A percentile compares a stretch with the other conserved stretches of the same genome.
phyloP scores from a whole-genome alignment of 257 asterid species.

The Anisodus acutangulus region DNA sequence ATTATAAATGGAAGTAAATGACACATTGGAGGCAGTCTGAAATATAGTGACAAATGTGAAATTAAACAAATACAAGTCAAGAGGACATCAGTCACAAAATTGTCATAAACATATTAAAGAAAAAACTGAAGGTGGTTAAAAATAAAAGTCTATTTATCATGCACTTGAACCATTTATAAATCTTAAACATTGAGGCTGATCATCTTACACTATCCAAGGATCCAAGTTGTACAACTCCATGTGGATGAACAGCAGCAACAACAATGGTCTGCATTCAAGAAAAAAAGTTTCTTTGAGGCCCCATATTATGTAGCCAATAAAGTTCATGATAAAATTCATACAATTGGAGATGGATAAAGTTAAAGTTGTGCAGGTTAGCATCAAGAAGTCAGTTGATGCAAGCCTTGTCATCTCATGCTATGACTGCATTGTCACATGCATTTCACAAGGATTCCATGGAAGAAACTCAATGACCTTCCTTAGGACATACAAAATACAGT shows the following conservation, averaged over 20 bases:
- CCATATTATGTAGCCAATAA: neutral
- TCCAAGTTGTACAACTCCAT: conserved; percentile 89
- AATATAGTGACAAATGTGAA: neutral
- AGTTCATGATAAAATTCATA: conserved; percentile 11
- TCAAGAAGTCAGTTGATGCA: conserved; percentile 15
- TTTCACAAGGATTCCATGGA: conserved; percentile 8
- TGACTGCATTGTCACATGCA: conserved; percentile 11
- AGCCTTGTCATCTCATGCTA: conserved; percentile 17
- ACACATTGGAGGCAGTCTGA: neutral
- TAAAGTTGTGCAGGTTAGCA: conserved; percentile 19
- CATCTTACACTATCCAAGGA: conserved; percentile 69
- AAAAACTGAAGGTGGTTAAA: conserved; percentile 3
- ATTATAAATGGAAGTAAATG: neutral
- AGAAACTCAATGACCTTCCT: conserved; percentile 12
- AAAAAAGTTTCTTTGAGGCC: neutral
- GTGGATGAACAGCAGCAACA: conserved; percentile 76
- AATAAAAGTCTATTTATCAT: neutral
- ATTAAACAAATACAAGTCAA: conserved; percentile 20
- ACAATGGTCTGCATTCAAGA: conserved; percentile 78
- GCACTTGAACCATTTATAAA: neutral
- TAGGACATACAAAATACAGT: neutral
- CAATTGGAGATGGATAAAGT: neutral
- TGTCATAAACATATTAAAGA: neutral
- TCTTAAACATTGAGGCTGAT: neutral
- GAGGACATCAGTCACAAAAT: conserved; percentile 19